Base-by-base conservation (phyloP, 139 green algal species). In the Micractinium sp. region DNA sequence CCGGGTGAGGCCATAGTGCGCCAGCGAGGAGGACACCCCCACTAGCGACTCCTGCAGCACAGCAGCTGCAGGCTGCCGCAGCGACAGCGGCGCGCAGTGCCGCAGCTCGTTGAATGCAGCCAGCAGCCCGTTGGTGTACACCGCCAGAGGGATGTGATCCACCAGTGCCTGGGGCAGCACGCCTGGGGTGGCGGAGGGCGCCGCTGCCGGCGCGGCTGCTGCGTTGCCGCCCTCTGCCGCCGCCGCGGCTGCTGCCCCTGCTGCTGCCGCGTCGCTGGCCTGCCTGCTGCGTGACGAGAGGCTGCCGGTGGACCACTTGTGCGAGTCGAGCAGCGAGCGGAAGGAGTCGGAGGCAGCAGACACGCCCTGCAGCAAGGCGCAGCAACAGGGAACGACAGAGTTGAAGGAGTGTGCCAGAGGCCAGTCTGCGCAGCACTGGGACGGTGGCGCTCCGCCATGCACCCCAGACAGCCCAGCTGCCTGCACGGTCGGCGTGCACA, bases 61-160 rank as follows among this genome's bases (percentile, higher is more conserved):
- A 4, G 86, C 90, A 0, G 91, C 91, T 15, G 92, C 76, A 0
- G 84, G 71, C 41, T 29, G 25, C 9, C 39, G 39, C 63, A 96
- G 85, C 5, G 81, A 82, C 60, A 92, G 81, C 1, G 94, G 93
- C 0, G 97, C 95, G 91, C 97, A 99, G 91, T 99, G 97, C 25
- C 98, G 93, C 75, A 99, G 93, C 94, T 99, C 98, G 88, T 99
- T 99, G 33, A 99, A 91, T 9, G 97, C 96, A 0, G 92, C 89
- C 22, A 99, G 94, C 82, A 98, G 88, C 29, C 95, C 97, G 86
- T 99, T 99, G 29, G 93, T 91, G 78, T 99, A 97, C 18, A 98
- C 90, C 2, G 98, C 98, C 41, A 99, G 90, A 0, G 98, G 98
- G 29, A 95, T 87, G 89, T 99, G 96, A 83, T 98, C 96, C 92